Conservation (phyloP, 1,139 yeast genomes). For the Blastobotrys aristatus region DNA sequence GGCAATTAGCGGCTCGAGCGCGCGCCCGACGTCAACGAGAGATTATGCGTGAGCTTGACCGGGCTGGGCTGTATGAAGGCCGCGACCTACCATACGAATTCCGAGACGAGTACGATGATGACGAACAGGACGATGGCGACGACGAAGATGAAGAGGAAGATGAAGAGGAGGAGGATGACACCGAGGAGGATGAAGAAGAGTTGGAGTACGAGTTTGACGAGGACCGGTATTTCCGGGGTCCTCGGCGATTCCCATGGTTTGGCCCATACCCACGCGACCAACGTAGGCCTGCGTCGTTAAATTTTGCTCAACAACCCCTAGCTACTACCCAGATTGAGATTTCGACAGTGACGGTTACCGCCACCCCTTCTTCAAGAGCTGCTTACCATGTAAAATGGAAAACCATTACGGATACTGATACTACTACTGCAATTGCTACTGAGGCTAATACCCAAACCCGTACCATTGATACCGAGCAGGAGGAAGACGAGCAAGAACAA, state of each 20-base stretch:
- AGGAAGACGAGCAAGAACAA: not conserved
- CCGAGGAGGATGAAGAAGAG: not conserved
- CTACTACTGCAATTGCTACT: not conserved
- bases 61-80: too few relatives aligned
- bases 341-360: too few relatives aligned
- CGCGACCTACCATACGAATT: too few relatives aligned
- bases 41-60: not conserved
- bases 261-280: too few relatives aligned
- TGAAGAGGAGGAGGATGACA: constrained; percentile 1
- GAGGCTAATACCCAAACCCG: not conserved
- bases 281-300: too few relatives aligned
- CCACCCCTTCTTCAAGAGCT: too few relatives aligned
- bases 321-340: too few relatives aligned
- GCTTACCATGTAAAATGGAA: too few relatives aligned
- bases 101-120: constrained; percentile 2
- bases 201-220: not conserved
- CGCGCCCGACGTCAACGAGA: not conserved
- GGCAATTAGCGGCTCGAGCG: too few relatives aligned
- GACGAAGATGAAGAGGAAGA: constrained; percentile 2
- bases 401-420: not conserved
- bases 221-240: not conserved
- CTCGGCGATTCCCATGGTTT: too few relatives aligned
- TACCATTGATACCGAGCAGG: not conserved
- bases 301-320: too few relatives aligned
- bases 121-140: not conserved